phyloP scores from a whole-genome alignment of 2,329 filamentous ascomycete genomes.

The Ilyonectria mors-panacis region DNA sequence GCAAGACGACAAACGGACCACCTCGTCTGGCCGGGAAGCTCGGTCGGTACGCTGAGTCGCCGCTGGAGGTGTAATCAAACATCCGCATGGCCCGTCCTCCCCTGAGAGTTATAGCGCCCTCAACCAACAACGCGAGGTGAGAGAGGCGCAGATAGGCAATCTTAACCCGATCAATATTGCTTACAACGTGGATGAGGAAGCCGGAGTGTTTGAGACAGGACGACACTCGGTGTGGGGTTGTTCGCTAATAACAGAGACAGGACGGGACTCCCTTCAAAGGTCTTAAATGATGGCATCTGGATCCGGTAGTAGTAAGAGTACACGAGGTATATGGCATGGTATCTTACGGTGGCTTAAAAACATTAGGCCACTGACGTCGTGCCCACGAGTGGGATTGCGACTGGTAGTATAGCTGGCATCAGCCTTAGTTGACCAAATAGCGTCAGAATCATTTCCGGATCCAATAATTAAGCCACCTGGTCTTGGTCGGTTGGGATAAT shows the following conservation, averaged over 20 bases:
- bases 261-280: conserved; percentile 25
- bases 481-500: conserved; percentile 14
- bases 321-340: conserved; percentile 7
- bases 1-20: conserved; percentile 38
- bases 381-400: conserved; percentile 11
- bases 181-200: conserved; percentile 29
- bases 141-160: conserved; percentile 29
- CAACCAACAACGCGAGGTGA: conserved; percentile 22
- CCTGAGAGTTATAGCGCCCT: conserved; percentile 33
- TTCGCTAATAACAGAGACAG: conserved; percentile 39
- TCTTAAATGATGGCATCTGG: conserved; percentile 12
- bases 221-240: conserved; percentile 34
- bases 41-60: conserved; percentile 28
- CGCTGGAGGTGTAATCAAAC: conserved; percentile 41
- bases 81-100: conserved; percentile 28
- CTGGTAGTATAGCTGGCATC: conserved; percentile 18
- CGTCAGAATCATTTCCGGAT: conserved; percentile 19
- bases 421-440: conserved; percentile 6
- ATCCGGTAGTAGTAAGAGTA: neutral
- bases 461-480: conserved; percentile 22
- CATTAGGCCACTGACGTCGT: conserved; percentile 13
- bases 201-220: conserved; percentile 36
- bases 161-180: conserved; percentile 40
- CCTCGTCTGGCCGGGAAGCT: conserved; percentile 28
- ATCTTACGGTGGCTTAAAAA: conserved; percentile 14